phyloP scores from a whole-genome alignment of 805 yeast species.

The Saccharomyces eubayanus region DNA sequence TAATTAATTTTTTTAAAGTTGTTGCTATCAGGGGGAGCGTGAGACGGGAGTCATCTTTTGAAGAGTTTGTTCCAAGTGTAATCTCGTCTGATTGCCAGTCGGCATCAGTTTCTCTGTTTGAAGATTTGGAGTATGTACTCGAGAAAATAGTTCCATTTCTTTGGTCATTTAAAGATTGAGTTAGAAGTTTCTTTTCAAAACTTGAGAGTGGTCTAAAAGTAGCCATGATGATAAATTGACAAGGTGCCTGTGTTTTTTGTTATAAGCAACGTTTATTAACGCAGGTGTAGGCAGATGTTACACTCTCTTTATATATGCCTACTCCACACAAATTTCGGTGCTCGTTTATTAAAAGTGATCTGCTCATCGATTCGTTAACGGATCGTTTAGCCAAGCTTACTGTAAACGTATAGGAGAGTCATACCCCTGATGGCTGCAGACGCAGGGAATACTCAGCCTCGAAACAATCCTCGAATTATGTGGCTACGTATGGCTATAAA shows the following conservation, averaged over 20 bases:
- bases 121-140: constrained; percentile 10
- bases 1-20: constrained; percentile 18
- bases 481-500: background rate
- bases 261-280: too few species aligned
- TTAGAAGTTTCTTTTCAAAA: constrained; percentile 20
- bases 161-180: constrained; percentile 16
- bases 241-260: background rate
- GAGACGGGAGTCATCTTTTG: constrained; percentile 12
- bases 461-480: background rate
- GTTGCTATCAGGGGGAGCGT: constrained; percentile 11
- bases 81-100: constrained; percentile 18
- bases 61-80: constrained; percentile 13
- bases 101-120: background rate
- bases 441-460: background rate
- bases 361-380: background rate
- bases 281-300: background rate
- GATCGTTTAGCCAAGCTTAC: background rate
- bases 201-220: constrained; percentile 19
- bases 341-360: background rate
- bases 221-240: background rate
- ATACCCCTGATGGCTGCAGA: background rate
- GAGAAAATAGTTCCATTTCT: constrained; percentile 25
- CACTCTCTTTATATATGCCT: background rate
- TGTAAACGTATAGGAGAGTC: background rate
- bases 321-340: background rate